These are phyloP conservation scores for Pleurotus tuoliensis DNA, from an alignment of 768 basidiomycete species.

Conservation along the genomic window DNA sequence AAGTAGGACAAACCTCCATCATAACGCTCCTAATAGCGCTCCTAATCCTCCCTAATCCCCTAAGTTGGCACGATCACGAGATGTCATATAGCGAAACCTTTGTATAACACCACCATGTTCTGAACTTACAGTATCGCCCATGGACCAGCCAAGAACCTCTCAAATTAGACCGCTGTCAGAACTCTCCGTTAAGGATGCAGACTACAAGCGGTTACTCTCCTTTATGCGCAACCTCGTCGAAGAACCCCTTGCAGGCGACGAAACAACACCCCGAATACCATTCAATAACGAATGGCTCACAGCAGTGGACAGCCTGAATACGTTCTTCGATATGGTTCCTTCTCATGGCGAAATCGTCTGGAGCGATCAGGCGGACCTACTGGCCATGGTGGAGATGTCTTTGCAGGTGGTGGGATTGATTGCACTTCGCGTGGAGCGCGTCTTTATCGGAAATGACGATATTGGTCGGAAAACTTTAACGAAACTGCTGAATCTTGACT, in stretches of 20 bases:
- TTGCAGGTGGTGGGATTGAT: constrained; percentile 52
- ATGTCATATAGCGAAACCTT: too few species aligned
- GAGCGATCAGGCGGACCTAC: constrained; percentile 53
- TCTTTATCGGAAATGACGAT: constrained; percentile 43
- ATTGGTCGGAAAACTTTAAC: constrained; percentile 47
- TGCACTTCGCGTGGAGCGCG: constrained; percentile 43
- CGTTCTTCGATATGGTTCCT: constrained; percentile 53
- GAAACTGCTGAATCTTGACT: constrained; percentile 49
- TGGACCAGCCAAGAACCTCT: constrained; percentile 19
- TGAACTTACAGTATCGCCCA: background rate
- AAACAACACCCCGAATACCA: constrained; percentile 21
- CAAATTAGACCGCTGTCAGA: constrained; percentile 26
- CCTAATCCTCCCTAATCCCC: too few species aligned
- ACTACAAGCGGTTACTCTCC: constrained; percentile 35
- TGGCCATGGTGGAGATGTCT: constrained; percentile 48
- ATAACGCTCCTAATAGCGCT: too few species aligned
- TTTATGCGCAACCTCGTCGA: constrained; percentile 38
- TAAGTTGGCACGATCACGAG: too few species aligned
- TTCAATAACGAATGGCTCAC: constrained; percentile 43
- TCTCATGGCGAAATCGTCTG: constrained; percentile 46
- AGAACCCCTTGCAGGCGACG: constrained; percentile 30
- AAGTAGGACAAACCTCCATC: constrained; percentile 34
- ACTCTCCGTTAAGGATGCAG: constrained; percentile 23
- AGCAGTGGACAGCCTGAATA: constrained; percentile 48
- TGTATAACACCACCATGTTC: background rate